Evolutionary conservation across 83 land plant genomes (phyloP), one percentile per base, ranked within the genome.

Genomic region (Isoetes engelmannii): DNA sequence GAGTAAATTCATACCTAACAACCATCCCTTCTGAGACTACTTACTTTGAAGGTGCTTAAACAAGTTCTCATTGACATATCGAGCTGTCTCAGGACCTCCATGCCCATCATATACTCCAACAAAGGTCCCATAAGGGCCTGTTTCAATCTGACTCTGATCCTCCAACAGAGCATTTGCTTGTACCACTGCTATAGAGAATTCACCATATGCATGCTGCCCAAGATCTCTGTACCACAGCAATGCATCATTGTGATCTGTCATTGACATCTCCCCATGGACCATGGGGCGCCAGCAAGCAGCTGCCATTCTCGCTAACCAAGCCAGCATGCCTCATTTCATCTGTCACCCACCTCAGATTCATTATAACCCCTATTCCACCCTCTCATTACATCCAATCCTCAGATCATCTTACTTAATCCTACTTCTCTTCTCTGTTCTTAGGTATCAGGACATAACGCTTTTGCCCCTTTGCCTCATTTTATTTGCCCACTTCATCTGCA

Each of bases 31-130:
- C 0, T 51, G 55, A 17, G 3, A 51, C 10, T 10, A 59, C 62
- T 12, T 18, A 59, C 60, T 74, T 3, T 74, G 72, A 20, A 74
- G 9, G 65, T 69, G 12, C 7, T 57, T 45, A 48, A 51, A 69
- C 20, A 74, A 42, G 28, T 20, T 46, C 28, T 74, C 73, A 45
- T 68, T 74, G 65, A 74, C 50, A 53, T 56, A 69, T 37, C 70
- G 73, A 9, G 77, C 56, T 7, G 74, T 73, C 42, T 74, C 77
- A 20, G 82, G 80, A 5, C 86, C 86, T 4, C 86, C 89, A 74
- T 86, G 89, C 12, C 88, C 88, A 79, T 87, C 77, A 20, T 74
- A 74, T 43, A 74, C 50, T 44, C 77, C 77, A 57, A 74, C 77
- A 60, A 69, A 68, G 6, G 77, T 74, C 13, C 73, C 70, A 46